A percentile compares a stretch with the other conserved stretches of the same genome.
Evolutionary conservation across 2,329 filamentous ascomycete genomes (phyloP).

Genomic region (Plectosphaerella sp.): DNA sequence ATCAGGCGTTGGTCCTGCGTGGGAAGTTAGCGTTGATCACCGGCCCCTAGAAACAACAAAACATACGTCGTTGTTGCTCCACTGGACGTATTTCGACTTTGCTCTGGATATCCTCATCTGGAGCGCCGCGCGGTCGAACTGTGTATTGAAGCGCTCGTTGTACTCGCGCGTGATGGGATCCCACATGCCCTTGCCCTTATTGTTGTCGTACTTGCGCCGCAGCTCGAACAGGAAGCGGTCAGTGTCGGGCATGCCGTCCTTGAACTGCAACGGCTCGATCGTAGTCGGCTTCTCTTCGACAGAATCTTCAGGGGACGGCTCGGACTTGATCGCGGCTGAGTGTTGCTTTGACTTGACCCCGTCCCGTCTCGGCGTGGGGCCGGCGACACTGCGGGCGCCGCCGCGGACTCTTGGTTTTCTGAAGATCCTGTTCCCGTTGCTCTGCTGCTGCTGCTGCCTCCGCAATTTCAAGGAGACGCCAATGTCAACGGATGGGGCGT

Average conservation of each 20-base stretch:
- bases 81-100: conserved; percentile 42
- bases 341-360: neutral
- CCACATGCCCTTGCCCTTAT: conserved; percentile 57
- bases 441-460: neutral
- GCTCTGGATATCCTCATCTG: conserved; percentile 54
- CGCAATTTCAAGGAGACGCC: neutral
- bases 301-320: neutral
- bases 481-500: neutral
- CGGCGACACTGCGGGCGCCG: neutral
- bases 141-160: conserved; percentile 24
- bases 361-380: neutral
- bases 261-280: conserved; percentile 30
- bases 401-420: neutral
- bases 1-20: neutral
- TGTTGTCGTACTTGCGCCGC: conserved; percentile 37
- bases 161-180: conserved; percentile 44
- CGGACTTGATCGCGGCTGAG: no score
- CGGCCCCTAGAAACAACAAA: neutral
- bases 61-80: conserved; percentile 47
- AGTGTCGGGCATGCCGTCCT: conserved; percentile 39
- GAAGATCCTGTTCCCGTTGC: neutral
- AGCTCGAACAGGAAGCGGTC: conserved; percentile 45
- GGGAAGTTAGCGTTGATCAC: neutral
- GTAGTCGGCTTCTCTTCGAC: neutral
- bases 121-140: conserved; percentile 41